phyloP scores from a whole-genome alignment of 345 rosid species.

The Bruguiera parviflora region DNA sequence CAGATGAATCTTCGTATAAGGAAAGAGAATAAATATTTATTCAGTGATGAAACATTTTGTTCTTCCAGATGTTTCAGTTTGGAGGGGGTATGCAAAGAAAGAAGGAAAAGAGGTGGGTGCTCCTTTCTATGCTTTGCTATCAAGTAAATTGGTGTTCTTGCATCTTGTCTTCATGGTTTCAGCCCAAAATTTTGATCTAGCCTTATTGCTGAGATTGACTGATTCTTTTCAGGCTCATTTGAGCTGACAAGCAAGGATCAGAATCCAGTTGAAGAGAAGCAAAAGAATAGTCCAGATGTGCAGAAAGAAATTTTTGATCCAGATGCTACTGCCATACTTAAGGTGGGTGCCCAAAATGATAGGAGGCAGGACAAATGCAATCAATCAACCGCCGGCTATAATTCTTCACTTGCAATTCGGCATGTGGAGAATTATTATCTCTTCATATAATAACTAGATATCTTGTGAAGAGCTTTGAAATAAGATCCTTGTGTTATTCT shows the following conservation, averaged over 20 bases:
- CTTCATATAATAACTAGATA: not conserved
- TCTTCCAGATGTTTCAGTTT: conserved; percentile 10
- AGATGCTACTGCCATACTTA: not conserved
- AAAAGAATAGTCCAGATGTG: conserved; percentile 14
- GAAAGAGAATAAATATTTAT: conserved; percentile 17
- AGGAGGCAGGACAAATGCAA: conserved; percentile 2
- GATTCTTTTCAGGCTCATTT: conserved; percentile 20
- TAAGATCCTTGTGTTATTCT: not conserved
- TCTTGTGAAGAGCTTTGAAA: conserved; percentile 6
- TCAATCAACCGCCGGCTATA: conserved; percentile 7
- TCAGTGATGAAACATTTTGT: conserved; percentile 19
- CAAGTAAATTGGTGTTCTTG: conserved; percentile 4
- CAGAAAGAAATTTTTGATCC: conserved; percentile 25
- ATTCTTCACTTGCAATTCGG: conserved; percentile 7
- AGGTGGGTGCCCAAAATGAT: conserved; percentile 11
- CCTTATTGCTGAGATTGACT: not conserved
- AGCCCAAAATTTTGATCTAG: not conserved
- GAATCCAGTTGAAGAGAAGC: conserved; percentile 20
- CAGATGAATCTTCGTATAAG: conserved; percentile 22
- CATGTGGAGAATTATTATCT: not conserved
- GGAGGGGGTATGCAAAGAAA: conserved; percentile 25
- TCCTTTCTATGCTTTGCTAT: conserved; percentile 1
- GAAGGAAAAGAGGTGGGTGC: conserved; percentile 24
- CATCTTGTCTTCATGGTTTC: conserved; percentile 1
- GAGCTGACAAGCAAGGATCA: conserved; percentile 25